Base-by-base conservation (phyloP, 768 basidiomycete genomes). In the Trametes maxima region DNA sequence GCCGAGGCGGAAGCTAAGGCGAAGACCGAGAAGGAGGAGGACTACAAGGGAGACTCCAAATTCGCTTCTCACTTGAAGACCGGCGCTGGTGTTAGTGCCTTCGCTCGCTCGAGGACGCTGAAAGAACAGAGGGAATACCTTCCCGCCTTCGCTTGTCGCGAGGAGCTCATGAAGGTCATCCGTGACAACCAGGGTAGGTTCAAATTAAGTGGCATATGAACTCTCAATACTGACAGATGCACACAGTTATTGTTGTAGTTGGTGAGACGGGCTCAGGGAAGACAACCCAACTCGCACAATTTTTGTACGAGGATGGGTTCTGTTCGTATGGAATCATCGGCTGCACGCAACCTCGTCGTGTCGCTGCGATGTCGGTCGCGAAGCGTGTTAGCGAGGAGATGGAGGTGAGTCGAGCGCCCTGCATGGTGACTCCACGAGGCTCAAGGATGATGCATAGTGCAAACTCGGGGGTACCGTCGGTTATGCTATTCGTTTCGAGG, bases 241-340 rank as follows among this genome's bases (percentile, higher is more conserved):
- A 21, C 8, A 25, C 65, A 97, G 97, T 98, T 39, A 80, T 92
- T 48, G 86, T 99, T 58, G 94, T 98, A 40, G 92, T 99, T 42
- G 97, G 97, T n/a, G 97, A 99, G 76, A 99, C 97, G n/a, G 97
- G 97, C 11, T 98, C 96, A 0, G 97, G 97, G 6, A 99, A 99
- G 77, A 99, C 97, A 1, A 98, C 97, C 0, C 97, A 99, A 73
- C 79, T 99, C 6, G 80, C 92, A 0, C 97, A 99, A 71, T 99
- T 94, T 76, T 74, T 99, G 63, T 93, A 98, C 70, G 97, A 99
- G 73, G 97, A 99, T 64, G 97, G 97, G 0, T 99, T 96, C 74
- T 92, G 95, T 66, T 72, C 83, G 4, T 83, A 87, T 75, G 96
- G 96, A 17, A 81, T 98, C 44, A 87, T 99, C 51, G 96, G 96